Evolutionary conservation across 2,329 filamentous ascomycete species (phyloP).

Genomic region (Thelonectria rubi): DNA sequence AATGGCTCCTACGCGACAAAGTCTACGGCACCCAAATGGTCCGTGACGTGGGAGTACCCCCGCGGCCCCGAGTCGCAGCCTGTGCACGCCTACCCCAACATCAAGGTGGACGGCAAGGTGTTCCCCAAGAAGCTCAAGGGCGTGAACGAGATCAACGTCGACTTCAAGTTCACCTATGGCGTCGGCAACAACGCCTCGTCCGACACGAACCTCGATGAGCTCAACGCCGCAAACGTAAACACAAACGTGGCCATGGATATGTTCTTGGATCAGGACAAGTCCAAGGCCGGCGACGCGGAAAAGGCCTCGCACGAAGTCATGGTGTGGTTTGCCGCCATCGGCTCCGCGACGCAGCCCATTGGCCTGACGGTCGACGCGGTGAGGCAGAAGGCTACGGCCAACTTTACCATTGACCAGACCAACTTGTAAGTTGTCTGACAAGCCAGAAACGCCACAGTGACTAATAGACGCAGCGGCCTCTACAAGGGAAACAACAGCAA

Average conservation of each 20-base stretch:
- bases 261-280: slow-evolving; percentile 60
- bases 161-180: slow-evolving; percentile 61
- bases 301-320: slow-evolving; percentile 63
- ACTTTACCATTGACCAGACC: slow-evolving; percentile 50
- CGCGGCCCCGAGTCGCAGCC: slow-evolving; percentile 52
- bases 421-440: slow-evolving; percentile 50
- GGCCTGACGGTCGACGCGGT: slow-evolving; percentile 45
- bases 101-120: slow-evolving; percentile 53
- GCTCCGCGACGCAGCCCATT: slow-evolving; percentile 57
- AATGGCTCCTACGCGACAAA: slow-evolving; percentile 60
- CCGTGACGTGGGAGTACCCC: slow-evolving; percentile 62
- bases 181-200: slow-evolving; percentile 52
- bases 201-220: slow-evolving; percentile 46
- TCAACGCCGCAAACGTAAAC: slow-evolving; percentile 53
- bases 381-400: slow-evolving; percentile 44
- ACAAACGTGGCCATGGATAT: slow-evolving; percentile 68
- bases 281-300: slow-evolving; percentile 50
- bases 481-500: slow-evolving; percentile 53
- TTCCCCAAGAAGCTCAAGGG: background rate
- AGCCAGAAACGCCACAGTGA: background rate
- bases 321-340: slow-evolving; percentile 63
- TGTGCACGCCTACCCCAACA: slow-evolving; percentile 65
- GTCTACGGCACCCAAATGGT: slow-evolving; percentile 58
- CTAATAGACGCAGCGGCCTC: slow-evolving; percentile 47
- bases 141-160: slow-evolving; percentile 49